Base-by-base conservation (phyloP, 805 yeast species). In the Yarrowia sp. region DNA sequence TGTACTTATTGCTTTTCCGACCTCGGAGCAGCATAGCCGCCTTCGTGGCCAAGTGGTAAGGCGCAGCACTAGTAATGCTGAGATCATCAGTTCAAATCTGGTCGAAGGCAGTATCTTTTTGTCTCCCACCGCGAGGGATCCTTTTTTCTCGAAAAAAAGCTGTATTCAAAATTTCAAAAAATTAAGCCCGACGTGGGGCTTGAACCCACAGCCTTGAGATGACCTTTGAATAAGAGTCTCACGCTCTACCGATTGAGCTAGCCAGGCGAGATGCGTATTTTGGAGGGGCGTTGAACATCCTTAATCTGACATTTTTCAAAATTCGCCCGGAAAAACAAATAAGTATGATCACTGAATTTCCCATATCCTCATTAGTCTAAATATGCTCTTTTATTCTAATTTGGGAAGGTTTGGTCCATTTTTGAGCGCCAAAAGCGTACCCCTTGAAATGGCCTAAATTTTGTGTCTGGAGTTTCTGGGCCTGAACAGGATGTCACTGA, bases 131-230 rank as follows among this genome's bases (percentile, higher is more conserved):
- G 5, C 7, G 16, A 7, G 52, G 4, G 4, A 10, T 10, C 3
- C n/a, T 3, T 4, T 52, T 52, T 38, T 52, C 11, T 5, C 7
- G 1, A 5, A 50, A 52, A 52, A 52, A 19, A 45, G 1, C 16
- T 3, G 22, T n/a, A 32, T 14, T 7, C 12, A 4, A 36, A 50
- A 19, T 16, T 8, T 15, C 8, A 10, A 40, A 38, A 53, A 40
- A 14, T 19, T 2, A 40, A 53, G 59, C 59, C 59, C 59, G 59
- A 53, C 59, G 59, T 53, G 59, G 59, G 59, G 59, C 59, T 53
- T 53, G 59, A 53, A 53, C 59, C 59, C 59, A 53, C 59, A 53
- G 59, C 59, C 59, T 53, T 53, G 59, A 53, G 59, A 53, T 53
- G 11, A 22, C 59, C 16, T 53, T 19, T 2, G 45, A 38, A 14